These are phyloP conservation scores for Magnolia officinalis DNA, from an alignment of 164 flowering plant species.

Conservation along the genomic window DNA sequence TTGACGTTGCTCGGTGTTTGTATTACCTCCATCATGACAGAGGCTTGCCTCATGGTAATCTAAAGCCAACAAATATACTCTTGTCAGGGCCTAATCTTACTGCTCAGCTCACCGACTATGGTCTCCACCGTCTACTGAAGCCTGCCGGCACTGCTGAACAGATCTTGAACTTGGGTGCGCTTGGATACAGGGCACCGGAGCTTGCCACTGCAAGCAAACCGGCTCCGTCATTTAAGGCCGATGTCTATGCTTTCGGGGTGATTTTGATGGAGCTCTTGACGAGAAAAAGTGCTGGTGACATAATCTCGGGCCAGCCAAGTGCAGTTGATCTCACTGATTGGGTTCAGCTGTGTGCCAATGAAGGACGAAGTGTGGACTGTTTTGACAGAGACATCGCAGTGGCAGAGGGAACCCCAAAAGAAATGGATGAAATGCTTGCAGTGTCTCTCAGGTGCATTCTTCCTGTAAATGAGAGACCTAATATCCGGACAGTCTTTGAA, in stretches of 20 bases:
- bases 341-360: conserved; percentile 79
- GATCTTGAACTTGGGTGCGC: conserved; percentile 74
- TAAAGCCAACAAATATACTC: conserved; percentile 85
- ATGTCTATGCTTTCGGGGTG: conserved; percentile 93
- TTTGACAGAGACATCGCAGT: conserved; percentile 76
- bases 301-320: conserved; percentile 85
- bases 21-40: conserved; percentile 66
- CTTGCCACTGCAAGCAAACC: conserved; percentile 61
- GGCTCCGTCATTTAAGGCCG: conserved; percentile 65
- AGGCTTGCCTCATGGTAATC: conserved; percentile 85
- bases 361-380: conserved; percentile 82
- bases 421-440: conserved; percentile 78
- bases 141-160: conserved; percentile 84
- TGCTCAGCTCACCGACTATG: conserved; percentile 68
- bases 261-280: conserved; percentile 88
- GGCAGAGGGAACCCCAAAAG: conserved; percentile 61
- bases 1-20: conserved; percentile 75
- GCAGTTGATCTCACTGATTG: conserved; percentile 95
- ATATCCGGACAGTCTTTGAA: conserved; percentile 70
- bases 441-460: conserved; percentile 74
- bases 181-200: conserved; percentile 90
- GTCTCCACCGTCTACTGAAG: conserved; percentile 90
- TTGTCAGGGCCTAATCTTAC: conserved; percentile 49
- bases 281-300: conserved; percentile 91
- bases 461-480: conserved; percentile 90